A percentile compares a stretch with the other conserved stretches of the same genome.
Evolutionary conservation across 208 protist genomes (phyloP).

Genomic region (Acanthamoeba royreba): DNA sequence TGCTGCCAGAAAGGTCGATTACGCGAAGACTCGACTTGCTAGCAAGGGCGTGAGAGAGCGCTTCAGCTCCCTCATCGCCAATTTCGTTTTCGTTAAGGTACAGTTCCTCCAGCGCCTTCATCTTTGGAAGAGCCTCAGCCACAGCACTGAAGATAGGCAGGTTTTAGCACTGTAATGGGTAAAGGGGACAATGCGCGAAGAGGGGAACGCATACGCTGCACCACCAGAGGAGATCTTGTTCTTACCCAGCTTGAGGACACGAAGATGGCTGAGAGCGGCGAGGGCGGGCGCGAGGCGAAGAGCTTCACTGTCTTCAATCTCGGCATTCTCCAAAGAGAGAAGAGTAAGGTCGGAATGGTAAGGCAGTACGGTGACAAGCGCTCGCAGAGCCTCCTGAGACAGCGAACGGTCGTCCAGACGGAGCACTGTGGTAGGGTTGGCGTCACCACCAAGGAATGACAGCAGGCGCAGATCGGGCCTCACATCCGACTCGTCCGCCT

Average conservation of each 20-base stretch:
- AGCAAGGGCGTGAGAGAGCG: not conserved
- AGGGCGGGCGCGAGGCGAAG: not conserved
- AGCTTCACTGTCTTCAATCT: not conserved
- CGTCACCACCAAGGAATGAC: not conserved
- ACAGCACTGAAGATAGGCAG: not conserved
- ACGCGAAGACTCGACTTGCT: not conserved
- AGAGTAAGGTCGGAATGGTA: not conserved
- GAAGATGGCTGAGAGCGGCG: not conserved
- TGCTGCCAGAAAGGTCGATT: not conserved
- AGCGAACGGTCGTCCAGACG: not conserved
- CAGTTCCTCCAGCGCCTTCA: not conserved
- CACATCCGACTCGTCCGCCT: not conserved
- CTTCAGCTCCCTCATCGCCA: not conserved
- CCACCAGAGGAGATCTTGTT: slow-evolving; percentile 1
- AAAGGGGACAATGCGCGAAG: not conserved
- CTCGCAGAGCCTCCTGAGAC: not conserved
- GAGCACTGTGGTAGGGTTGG: not conserved
- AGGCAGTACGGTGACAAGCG: not conserved
- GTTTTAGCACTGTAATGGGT: not conserved
- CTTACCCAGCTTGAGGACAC: not conserved
- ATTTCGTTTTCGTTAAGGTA: slow-evolving; percentile 2
- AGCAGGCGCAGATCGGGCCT: not conserved
- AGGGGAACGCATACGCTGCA: not conserved
- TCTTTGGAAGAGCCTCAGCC: not conserved
- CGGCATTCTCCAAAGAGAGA: not conserved